Evolutionary conservation across 129 eudicot genomes (phyloP).

Genomic region (Scalesia atractyloides): DNA sequence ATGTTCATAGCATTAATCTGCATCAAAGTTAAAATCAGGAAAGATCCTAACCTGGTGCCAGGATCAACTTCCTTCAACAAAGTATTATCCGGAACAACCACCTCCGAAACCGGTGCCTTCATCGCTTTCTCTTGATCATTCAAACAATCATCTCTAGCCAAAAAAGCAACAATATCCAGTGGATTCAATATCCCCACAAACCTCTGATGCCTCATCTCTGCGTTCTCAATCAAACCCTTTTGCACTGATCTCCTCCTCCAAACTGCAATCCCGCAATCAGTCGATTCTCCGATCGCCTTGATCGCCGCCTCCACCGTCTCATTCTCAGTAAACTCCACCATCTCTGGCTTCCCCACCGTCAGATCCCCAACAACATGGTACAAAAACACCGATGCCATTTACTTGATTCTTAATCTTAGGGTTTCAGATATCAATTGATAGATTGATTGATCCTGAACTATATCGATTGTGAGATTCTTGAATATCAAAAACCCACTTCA

Average conservation of each 20-base stretch:
- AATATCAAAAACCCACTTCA: too few species aligned
- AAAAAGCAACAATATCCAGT: conserved; percentile 78
- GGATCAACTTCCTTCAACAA: conserved; percentile 90
- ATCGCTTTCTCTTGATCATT: conserved; percentile 79
- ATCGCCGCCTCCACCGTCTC: conserved; percentile 92
- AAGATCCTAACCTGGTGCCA: conserved; percentile 72
- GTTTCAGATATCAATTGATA: neutral
- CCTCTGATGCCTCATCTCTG: conserved; percentile 78
- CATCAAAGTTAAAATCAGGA: neutral
- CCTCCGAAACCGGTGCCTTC: conserved; percentile 82
- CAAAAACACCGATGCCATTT: conserved; percentile 87
- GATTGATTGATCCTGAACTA: too few species aligned
- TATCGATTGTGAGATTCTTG: too few species aligned
- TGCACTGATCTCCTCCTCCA: conserved; percentile 70
- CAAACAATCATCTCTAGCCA: conserved; percentile 69
- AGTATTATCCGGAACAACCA: conserved; percentile 56
- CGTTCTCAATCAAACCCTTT: conserved; percentile 56
- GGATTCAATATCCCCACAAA: conserved; percentile 86
- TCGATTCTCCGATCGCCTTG: conserved; percentile 71
- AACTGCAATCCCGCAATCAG: conserved; percentile 79
- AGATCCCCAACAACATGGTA: conserved; percentile 98
- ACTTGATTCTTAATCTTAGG: neutral
- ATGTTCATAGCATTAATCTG: too few species aligned
- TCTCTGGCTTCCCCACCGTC: conserved; percentile 94
- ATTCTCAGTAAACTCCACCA: conserved; percentile 70